Evolutionary conservation across 768 basidiomycete genomes (phyloP).

Genomic region (Leccinum subgranulosum): DNA sequence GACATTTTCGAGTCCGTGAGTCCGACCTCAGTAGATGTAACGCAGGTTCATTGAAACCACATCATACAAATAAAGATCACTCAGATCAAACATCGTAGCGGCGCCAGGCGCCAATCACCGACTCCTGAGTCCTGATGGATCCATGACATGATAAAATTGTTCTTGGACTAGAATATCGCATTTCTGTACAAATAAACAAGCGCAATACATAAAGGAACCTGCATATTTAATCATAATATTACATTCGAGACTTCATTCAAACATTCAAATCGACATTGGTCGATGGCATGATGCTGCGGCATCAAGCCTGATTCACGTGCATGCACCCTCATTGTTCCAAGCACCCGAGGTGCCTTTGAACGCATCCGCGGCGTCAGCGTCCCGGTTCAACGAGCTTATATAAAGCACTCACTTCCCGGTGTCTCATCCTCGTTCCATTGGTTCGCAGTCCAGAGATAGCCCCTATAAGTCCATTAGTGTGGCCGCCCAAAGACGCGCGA

Average conservation of each 20-base stretch:
- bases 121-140: too few species aligned
- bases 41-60: neutral
- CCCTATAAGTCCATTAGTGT: slow-evolving; percentile 26
- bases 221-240: neutral
- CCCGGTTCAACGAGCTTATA: neutral
- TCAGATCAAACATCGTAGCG: too few species aligned
- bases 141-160: too few species aligned
- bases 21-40: too few species aligned
- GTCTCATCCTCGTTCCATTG: slow-evolving; percentile 44
- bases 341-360: slow-evolving; percentile 45
- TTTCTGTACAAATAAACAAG: neutral
- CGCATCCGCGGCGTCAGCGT: neutral
- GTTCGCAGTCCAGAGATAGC: slow-evolving; percentile 47
- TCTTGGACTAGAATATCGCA: too few species aligned
- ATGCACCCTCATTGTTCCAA: slow-evolving; percentile 58
- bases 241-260: neutral
- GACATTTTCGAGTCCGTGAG: too few species aligned
- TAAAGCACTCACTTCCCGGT: slow-evolving; percentile 24
- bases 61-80: neutral
- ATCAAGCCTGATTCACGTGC: slow-evolving; percentile 17
- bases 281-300: neutral
- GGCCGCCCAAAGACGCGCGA: too few species aligned
- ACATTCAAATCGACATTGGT: neutral
- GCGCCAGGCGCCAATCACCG: too few species aligned
- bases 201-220: neutral